phyloP scores from a whole-genome alignment of 805 yeast species.

The Kazachstania psychrophila region DNA sequence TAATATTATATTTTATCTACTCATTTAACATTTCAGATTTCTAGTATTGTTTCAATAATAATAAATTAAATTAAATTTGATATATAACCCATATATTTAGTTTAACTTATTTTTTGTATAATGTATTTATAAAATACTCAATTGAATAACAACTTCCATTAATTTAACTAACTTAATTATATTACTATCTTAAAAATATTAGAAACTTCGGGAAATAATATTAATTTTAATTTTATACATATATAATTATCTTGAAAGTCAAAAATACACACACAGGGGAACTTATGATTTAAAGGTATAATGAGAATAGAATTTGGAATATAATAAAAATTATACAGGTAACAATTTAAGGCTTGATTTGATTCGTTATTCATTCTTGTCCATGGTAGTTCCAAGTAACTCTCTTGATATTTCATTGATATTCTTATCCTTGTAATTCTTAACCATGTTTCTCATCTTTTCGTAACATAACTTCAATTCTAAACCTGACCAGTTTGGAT shows the following conservation, averaged over 20 bases:
- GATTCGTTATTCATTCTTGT: not conserved
- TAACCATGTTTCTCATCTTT: slow-evolving; percentile 43
- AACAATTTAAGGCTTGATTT: too few relatives aligned
- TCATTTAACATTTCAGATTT: not conserved
- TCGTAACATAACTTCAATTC: slow-evolving; percentile 59
- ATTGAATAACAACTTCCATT: slow-evolving; percentile 3
- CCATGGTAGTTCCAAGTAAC: slow-evolving; percentile 11
- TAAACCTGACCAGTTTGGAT: slow-evolving; percentile 43
- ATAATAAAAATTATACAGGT: too few relatives aligned
- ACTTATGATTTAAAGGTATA: too few relatives aligned
- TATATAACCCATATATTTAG: not conserved
- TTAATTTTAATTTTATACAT: too few relatives aligned
- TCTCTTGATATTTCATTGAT: slow-evolving; percentile 30
- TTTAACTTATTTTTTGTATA: slow-evolving; percentile 7
- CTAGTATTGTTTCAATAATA: not conserved
- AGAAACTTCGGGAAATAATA: too few relatives aligned
- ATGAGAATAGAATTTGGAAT: too few relatives aligned
- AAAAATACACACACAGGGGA: too few relatives aligned
- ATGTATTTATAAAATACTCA: slow-evolving; percentile 8
- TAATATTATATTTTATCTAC: not conserved
- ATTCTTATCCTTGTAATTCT: slow-evolving; percentile 38
- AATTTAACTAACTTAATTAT: too few relatives aligned
- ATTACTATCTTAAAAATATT: too few relatives aligned
- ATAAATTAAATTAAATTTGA: not conserved
- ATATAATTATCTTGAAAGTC: too few relatives aligned